Percentiles rank a stretch among this genome's conserved stretches.
phyloP scores from a whole-genome alignment of 2,329 filamentous ascomycete genomes.

The Rhinocladiella mackenziei region DNA sequence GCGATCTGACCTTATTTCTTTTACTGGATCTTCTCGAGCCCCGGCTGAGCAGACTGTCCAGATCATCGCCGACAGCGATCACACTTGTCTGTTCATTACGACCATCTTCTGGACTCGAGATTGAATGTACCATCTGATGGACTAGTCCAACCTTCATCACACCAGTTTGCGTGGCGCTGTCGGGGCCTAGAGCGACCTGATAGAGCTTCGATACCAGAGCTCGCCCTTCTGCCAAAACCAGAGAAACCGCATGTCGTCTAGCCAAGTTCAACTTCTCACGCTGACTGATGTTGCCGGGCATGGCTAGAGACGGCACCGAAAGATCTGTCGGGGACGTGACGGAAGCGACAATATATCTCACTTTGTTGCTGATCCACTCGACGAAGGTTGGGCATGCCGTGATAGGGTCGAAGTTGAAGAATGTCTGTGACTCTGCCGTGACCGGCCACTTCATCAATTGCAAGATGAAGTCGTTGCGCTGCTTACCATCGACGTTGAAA shows the following conservation, averaged over 20 bases:
- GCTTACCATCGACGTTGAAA: background rate
- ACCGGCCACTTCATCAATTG: slow-evolving; percentile 9
- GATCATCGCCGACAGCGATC: too few relatives aligned
- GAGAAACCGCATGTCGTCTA: slow-evolving; percentile 1
- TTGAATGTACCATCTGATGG: too few relatives aligned
- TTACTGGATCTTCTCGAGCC: too few relatives aligned
- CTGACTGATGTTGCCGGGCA: background rate
- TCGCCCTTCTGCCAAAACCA: background rate
- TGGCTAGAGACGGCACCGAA: background rate
- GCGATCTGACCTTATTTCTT: too few relatives aligned
- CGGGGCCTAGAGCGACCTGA: background rate
- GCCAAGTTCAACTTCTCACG: background rate
- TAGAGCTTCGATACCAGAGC: slow-evolving; percentile 2
- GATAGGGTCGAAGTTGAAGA: slow-evolving; percentile 7
- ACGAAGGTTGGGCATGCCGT: slow-evolving; percentile 2
- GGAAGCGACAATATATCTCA: background rate
- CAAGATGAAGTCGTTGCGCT: slow-evolving; percentile 3
- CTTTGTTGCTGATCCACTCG: slow-evolving; percentile 4
- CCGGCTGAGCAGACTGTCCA: too few relatives aligned
- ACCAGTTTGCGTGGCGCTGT: background rate
- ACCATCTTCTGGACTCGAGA: too few relatives aligned
- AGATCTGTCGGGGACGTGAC: background rate
- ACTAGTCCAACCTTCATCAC: too few relatives aligned
- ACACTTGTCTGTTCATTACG: too few relatives aligned
- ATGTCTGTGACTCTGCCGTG: background rate